Conservation (phyloP, 2,329 filamentous ascomycete genomes). For the Phialophora verrucosa region DNA sequence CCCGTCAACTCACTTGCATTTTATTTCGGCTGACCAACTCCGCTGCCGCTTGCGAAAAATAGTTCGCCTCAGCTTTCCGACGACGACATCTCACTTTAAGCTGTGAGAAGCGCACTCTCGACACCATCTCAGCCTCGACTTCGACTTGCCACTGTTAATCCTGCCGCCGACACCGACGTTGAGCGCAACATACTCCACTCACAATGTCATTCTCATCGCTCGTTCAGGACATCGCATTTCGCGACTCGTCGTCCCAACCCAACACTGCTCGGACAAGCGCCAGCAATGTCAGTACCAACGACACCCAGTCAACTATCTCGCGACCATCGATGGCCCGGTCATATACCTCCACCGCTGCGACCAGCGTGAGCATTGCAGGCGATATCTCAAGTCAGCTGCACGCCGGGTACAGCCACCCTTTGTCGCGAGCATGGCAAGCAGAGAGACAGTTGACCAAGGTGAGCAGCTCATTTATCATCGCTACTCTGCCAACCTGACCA, state of each 20-base stretch:
- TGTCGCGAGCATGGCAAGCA: conserved; percentile 80
- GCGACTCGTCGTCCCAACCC: conserved; percentile 44
- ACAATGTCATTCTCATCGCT: conserved; percentile 58
- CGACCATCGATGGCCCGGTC: conserved; percentile 49
- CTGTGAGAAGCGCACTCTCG: neutral
- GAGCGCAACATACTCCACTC: neutral
- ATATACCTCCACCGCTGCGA: conserved; percentile 55
- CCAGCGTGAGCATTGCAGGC: conserved; percentile 58
- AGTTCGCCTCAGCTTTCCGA: conserved; percentile 2
- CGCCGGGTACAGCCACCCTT: conserved; percentile 79
- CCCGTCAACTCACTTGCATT: neutral
- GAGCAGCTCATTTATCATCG: conserved; percentile 35
- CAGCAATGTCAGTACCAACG: conserved; percentile 37
- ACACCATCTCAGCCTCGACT: too few species aligned
- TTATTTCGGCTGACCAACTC: conserved; percentile 20
- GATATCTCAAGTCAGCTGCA: conserved; percentile 85
- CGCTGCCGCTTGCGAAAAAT: conserved; percentile 1
- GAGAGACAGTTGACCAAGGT: conserved; percentile 87
- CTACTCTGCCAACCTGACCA: neutral
- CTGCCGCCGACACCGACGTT: neutral
- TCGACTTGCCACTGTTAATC: neutral
- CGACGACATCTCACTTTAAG: neutral
- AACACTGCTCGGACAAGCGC: conserved; percentile 29
- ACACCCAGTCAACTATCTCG: conserved; percentile 52
- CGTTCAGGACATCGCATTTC: conserved; percentile 56